phyloP scores from a whole-genome alignment of 768 basidiomycete species.

The Strobilomyces echinocephalus region DNA sequence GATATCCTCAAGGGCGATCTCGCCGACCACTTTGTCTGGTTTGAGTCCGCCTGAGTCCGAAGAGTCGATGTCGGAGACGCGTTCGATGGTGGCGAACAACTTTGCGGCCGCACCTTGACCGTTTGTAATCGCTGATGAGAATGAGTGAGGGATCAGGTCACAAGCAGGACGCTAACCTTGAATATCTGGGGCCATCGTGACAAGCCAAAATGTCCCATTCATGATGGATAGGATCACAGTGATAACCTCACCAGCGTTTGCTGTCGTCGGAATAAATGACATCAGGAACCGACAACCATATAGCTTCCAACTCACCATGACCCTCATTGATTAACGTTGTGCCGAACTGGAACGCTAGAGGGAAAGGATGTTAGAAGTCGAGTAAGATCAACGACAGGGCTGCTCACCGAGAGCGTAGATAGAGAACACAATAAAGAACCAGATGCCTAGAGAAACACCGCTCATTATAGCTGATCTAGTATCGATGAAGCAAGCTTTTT shows the following conservation, averaged over 20 bases:
- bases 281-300: neutral
- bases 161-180: conserved; percentile 46
- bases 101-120: conserved; percentile 85
- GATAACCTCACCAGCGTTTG: conserved; percentile 68
- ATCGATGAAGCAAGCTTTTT: conserved; percentile 48
- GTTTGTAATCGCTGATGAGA: conserved; percentile 57
- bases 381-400: neutral
- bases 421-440: conserved; percentile 82
- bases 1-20: conserved; percentile 68
- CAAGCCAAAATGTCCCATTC: conserved; percentile 88
- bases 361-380: neutral
- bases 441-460: conserved; percentile 58
- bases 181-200: conserved; percentile 80
- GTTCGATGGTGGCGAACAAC: conserved; percentile 82
- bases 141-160: too few species aligned
- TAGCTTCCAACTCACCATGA: conserved; percentile 37
- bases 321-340: conserved; percentile 72
- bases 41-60: conserved; percentile 41
- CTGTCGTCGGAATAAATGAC: conserved; percentile 27
- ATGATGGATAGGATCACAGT: conserved; percentile 82
- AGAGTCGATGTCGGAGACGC: conserved; percentile 83
- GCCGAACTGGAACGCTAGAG: conserved; percentile 78
- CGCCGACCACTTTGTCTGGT: conserved; percentile 61
- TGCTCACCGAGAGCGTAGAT: conserved; percentile 61
- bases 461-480: conserved; percentile 56